Conservation (phyloP, 1,284 basidiomycete species). For the Tylopilus orsonianus region DNA sequence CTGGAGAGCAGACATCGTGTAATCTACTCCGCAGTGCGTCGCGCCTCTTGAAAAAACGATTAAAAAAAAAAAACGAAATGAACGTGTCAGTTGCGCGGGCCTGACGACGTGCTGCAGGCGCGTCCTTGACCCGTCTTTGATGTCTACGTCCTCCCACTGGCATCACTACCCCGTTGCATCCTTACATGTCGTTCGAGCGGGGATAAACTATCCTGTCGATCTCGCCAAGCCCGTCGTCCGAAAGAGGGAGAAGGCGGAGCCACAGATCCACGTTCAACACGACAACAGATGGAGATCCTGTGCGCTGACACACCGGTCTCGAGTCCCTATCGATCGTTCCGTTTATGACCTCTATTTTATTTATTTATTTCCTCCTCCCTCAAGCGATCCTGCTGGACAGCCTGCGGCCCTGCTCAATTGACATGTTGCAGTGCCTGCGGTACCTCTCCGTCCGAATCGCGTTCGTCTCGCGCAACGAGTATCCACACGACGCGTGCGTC, state of each 20-base stretch:
- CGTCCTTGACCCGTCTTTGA: neutral
- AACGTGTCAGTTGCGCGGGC: neutral
- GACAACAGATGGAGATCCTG: neutral
- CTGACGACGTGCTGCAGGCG: neutral
- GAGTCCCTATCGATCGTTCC: neutral
- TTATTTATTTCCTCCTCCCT: no score
- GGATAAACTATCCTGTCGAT: constrained; percentile 1
- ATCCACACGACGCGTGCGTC: neutral
- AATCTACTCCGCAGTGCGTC: neutral
- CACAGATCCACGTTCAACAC: constrained; percentile 1
- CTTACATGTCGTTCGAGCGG: constrained; percentile 4
- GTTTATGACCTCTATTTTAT: no score
- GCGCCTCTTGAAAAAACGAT: neutral
- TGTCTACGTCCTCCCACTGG: neutral
- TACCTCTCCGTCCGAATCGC: neutral
- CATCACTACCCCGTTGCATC: neutral
- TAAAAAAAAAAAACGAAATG: neutral
- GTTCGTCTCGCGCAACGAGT: neutral
- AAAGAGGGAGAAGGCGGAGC: neutral
- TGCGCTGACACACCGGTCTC: neutral
- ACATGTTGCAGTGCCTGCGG: no score
- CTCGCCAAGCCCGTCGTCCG: constrained; percentile 1
- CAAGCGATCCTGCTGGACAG: neutral
- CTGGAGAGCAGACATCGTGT: neutral
- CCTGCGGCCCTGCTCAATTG: neutral